phyloP scores from a whole-genome alignment of 2,329 filamentous ascomycete species.

The Botrytis sinoallii region DNA sequence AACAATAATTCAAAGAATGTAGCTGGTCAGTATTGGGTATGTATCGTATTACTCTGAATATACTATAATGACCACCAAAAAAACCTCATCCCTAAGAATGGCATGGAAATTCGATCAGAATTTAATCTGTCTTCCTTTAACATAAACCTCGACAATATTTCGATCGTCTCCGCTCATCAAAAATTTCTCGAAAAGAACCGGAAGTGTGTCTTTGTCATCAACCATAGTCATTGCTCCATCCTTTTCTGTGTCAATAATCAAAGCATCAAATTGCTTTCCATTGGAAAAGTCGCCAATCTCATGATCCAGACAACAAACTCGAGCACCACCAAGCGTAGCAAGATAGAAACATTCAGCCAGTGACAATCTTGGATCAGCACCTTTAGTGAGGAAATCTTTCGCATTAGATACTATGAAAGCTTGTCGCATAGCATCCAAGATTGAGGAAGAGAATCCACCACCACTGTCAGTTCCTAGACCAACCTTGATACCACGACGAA shows the following conservation, averaged over 20 bases:
- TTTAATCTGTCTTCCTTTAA: constrained; percentile 54
- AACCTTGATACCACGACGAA: constrained; percentile 59
- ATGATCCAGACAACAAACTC: constrained; percentile 54
- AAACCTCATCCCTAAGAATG: not conserved
- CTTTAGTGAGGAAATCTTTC: constrained; percentile 43
- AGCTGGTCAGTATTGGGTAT: not conserved
- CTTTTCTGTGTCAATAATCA: constrained; percentile 79
- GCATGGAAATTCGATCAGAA: not conserved
- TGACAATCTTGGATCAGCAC: constrained; percentile 34
- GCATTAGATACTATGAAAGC: constrained; percentile 51
- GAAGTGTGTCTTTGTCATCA: constrained; percentile 20
- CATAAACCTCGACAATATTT: constrained; percentile 84
- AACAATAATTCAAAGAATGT: not conserved
- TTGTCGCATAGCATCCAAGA: constrained; percentile 57
- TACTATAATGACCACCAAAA: not conserved
- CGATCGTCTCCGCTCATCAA: constrained; percentile 86
- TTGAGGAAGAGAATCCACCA: constrained; percentile 59
- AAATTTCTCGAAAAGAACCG: constrained; percentile 71
- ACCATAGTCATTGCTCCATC: constrained; percentile 21
- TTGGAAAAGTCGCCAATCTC: constrained; percentile 75
- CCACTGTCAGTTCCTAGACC: constrained; percentile 64
- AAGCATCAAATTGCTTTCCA: constrained; percentile 85
- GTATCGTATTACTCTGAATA: not conserved
- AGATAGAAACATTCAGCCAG: constrained; percentile 43
- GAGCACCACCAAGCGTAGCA: constrained; percentile 50